These are phyloP conservation scores for Hymenoscyphus fraxineus DNA, from an alignment of 2,329 filamentous ascomycete genomes.

Conservation along the genomic window DNA sequence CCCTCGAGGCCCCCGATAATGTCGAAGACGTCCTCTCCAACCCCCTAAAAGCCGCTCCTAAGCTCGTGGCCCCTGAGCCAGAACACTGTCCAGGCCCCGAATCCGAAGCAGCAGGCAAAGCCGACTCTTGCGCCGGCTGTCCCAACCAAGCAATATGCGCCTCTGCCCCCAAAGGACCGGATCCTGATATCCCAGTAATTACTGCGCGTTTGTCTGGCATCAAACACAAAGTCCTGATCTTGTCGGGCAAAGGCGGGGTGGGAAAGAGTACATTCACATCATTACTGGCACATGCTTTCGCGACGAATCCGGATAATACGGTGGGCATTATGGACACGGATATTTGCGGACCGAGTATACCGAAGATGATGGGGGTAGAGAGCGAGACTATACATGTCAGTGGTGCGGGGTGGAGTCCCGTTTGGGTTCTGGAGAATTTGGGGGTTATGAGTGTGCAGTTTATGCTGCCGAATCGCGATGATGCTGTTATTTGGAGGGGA, in stretches of 20 bases:
- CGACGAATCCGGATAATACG: conserved; percentile 69
- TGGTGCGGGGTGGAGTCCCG: conserved; percentile 84
- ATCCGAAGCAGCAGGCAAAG: conserved; percentile 63
- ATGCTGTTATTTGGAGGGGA: conserved; percentile 95
- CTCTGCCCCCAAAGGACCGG: conserved; percentile 88
- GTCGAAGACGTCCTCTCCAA: conserved; percentile 69
- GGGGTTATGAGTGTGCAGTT: conserved; percentile 98
- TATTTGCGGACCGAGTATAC: conserved; percentile 92
- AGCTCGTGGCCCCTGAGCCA: conserved; percentile 90
- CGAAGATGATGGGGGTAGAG: conserved; percentile 98
- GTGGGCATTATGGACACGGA: conserved; percentile 98
- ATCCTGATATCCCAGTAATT: conserved; percentile 89
- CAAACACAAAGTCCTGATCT: conserved; percentile 83
- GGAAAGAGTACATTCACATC: conserved; percentile 94
- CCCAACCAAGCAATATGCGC: conserved; percentile 96
- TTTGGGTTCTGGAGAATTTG: conserved; percentile 92
- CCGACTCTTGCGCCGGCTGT: conserved; percentile 88
- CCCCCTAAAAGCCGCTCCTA: conserved; percentile 72
- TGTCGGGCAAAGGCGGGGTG: conserved; percentile 93
- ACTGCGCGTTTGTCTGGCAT: conserved; percentile 76
- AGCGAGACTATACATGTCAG: conserved; percentile 89
- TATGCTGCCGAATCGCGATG: conserved; percentile 90
- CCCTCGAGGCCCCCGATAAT: conserved; percentile 68
- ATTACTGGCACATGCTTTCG: conserved; percentile 84
- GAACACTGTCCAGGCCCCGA: conserved; percentile 95